Base-by-base conservation (phyloP, 371 early-diverging fungal species). In the Actinomucor elegans region DNA sequence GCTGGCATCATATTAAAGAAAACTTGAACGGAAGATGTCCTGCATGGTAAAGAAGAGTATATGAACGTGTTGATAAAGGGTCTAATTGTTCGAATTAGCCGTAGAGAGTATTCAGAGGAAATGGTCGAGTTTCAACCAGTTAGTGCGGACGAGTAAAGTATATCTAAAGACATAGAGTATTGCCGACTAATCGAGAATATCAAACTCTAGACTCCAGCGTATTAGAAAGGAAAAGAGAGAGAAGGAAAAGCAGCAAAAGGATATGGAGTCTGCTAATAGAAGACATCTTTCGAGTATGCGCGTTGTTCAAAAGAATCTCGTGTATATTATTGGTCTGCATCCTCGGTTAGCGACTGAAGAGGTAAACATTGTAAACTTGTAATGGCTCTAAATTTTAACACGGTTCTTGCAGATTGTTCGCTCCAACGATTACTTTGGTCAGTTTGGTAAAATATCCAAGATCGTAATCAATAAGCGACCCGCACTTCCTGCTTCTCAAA, bases 241-340 rank as follows among this genome's bases (percentile, higher is more conserved):
- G 52, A 94, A 94, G 66, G 94, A 94, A 66, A 78, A 85, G 24
- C 90, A 91, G 55, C 89, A 92, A 69, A 85, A 89, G 48, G 97
- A 98, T 57, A 86, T 86, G 64, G 93, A 92, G 61, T 89, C 88
- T 69, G 84, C 89, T 75, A 86, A 85, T 52, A 79, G 93, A 51
- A 81, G 87, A 41, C 94, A 96, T 62, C 73, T 97, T 42, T 84
- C 94, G 7, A 94, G 91, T 67, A 88, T 93, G 66, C 73, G 97
- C 21, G 96, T 98, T 2, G 92, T 96, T 8, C 97, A 95, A 68
- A 94, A 93, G 74, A 97, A 94, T 61, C 74, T 97, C 28, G 94
- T 97, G 6, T 97, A 98, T 64, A 93, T 97, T 14, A 87, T 96
- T 55, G 96, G 96, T 5, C 66, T 98, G 35, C 91, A 92, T 23